Base-by-base conservation (phyloP, 192 early-diverging fungal genomes). In the Entomortierella lignicola region DNA sequence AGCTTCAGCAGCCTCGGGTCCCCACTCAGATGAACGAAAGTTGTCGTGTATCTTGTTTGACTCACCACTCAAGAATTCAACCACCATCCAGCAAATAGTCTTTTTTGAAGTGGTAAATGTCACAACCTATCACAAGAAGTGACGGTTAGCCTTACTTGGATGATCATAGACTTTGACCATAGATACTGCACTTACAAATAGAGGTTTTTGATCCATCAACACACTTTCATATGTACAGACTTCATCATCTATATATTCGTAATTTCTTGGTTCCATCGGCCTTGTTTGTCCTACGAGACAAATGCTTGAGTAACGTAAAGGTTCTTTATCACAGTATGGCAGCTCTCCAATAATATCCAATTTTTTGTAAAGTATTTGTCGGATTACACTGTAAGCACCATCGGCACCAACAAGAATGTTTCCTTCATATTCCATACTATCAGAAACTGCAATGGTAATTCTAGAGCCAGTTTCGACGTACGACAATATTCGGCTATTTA, bases 401-500 rank as follows among this genome's bases (percentile, higher is more conserved):
- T 69, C 67, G 41, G 57, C 42, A 7, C 67, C 67, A 32, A 69
- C 32, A 3, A 66, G 64, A 12, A 66, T 66, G 6, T 66, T 42
- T n/a, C 54, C 64, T 20, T 66, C 39, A 29, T 66, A 54, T 18
- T 34, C 26, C 29, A 34, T 55, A 7, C 55, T 42, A 32, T 66
- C 64, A 27, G 34, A 53, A 8, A 54, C 56, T 29, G 41, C 26
- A 39, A 66, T 66, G 23, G 56, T 37, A 1, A 66, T 53, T 1
- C 58, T 41, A 44, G 23, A 29, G 12, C 26, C 34, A 1, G 34
- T 23, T 17, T 59, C 34, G 43, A 37, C 13, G 57, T 58, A n/a
- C 8, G 62, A 50, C 11, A 64, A 18, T 6, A 64, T 55, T 1
- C 61, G 61, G 6, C 64, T 64, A 32, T 41, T 27, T 20, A 72